A percentile compares a stretch with the other conserved stretches of the same genome.
Evolutionary conservation across 352 stramenopile genomes (phyloP).

Genomic region (Pythium folliculosum): DNA sequence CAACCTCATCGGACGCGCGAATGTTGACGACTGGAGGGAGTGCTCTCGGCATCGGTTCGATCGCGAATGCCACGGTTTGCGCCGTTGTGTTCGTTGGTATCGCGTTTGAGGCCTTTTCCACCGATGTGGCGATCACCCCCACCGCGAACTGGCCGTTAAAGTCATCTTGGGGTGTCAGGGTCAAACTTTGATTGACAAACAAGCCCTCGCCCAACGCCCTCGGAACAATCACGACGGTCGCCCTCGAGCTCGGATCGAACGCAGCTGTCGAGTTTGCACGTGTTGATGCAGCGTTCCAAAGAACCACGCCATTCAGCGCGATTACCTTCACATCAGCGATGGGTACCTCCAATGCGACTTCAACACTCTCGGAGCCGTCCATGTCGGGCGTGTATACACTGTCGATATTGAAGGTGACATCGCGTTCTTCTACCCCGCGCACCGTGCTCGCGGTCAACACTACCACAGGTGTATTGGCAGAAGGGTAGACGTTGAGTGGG

Average conservation of each 20-base stretch:
- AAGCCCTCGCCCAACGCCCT: background rate
- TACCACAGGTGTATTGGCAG: conserved; percentile 15
- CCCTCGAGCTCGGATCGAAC: background rate
- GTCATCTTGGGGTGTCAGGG: conserved; percentile 12
- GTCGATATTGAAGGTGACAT: conserved; percentile 9
- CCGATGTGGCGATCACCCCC: conserved; percentile 11
- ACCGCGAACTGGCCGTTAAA: conserved; percentile 12
- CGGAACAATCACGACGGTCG: conserved; percentile 3
- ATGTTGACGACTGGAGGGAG: conserved; percentile 1
- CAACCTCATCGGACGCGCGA: background rate
- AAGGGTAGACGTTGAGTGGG: conserved; percentile 7
- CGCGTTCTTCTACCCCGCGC: conserved; percentile 20
- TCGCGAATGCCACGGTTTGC: background rate
- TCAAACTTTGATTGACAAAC: conserved; percentile 2
- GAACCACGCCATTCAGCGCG: background rate
- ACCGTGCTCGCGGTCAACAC: background rate
- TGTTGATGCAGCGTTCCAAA: conserved; percentile 5
- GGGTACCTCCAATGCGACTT: conserved; percentile 12
- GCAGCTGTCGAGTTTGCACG: background rate
- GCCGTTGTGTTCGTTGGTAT: background rate
- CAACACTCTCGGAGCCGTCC: conserved; percentile 22
- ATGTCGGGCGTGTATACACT: conserved; percentile 18
- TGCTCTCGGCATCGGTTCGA: conserved; percentile 23
- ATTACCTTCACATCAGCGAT: conserved; percentile 7
- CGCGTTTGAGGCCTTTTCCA: background rate